Evolutionary conservation across 1,284 basidiomycete genomes (phyloP), one percentile per base, ranked within the genome.

Genomic region (Ceratobasidium theobromae): DNA sequence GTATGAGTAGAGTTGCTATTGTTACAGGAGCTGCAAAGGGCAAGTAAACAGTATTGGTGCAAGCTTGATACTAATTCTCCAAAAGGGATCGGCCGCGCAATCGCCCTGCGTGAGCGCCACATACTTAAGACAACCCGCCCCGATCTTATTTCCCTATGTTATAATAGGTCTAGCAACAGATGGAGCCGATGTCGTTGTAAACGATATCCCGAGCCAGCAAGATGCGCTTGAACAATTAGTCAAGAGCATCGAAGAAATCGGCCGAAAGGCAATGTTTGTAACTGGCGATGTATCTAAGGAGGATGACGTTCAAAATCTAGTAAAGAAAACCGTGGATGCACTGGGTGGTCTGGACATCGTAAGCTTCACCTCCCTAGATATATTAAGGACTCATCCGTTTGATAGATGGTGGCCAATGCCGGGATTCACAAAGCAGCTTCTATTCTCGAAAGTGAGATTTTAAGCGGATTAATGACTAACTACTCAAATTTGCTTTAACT

Each of bases 41-140:
- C 51, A 18, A 23, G 3, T 14, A n/a, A 21, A 5, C 43, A 21
- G 9, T 9, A 21, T 6, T 11, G 3, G 5, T 8, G 41, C 1
- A 4, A 18, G n/a, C n/a, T 33, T 25, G n/a, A 11, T 32, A 11
- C 4, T 32, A 14, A 6, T 28, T 27, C 4, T n/a, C n/a, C n/a
- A n/a, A 76, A 77, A 71, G 80, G 80, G 23, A 79, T 81, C 57
- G 79, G 80, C 6, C 75, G 74, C 41, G 76, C 79, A 60, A 79
- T 80, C 68, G 76, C 79, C 18, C 67, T 75, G 53, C 75, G 79
- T 62, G n/a, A 8, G 57, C 51, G 12, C 1, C 38, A 25, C 14
- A 33, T 12, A 18, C 4, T 6, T 5, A 9, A 25, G 18, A n/a
- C 9, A 3, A 9, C 5, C 2, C 21, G 16, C 23, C 6, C 8